A percentile compares a stretch with the other conserved stretches of the same genome.
Evolutionary conservation across 768 basidiomycete genomes (phyloP).

Genomic region (Multifurca ochricompacta): DNA sequence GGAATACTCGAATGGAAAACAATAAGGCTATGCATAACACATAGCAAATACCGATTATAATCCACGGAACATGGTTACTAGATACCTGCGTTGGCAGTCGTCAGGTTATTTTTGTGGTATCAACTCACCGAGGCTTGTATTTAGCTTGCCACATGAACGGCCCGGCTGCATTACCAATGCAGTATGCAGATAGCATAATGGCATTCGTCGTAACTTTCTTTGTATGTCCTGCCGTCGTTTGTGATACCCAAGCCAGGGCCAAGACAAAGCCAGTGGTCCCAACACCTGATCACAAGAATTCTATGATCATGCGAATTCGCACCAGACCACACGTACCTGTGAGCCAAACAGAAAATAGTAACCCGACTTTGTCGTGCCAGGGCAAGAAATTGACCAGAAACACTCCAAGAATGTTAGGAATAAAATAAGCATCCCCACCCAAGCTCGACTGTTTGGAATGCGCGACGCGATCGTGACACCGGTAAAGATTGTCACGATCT

Average conservation of each 20-base stretch:
- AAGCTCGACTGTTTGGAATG: slow-evolving; percentile 52
- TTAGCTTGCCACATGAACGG: slow-evolving; percentile 72
- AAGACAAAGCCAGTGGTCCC: slow-evolving; percentile 54
- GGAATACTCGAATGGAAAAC: slow-evolving; percentile 43
- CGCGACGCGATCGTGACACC: slow-evolving; percentile 53
- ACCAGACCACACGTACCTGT: slow-evolving; percentile 35
- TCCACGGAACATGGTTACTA: slow-evolving; percentile 72
- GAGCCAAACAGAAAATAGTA: slow-evolving; percentile 50
- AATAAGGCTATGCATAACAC: slow-evolving; percentile 40
- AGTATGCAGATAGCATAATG: slow-evolving; percentile 66
- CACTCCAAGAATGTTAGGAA: slow-evolving; percentile 59
- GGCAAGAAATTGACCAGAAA: slow-evolving; percentile 58
- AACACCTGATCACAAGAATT: slow-evolving; percentile 29
- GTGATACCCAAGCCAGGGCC: slow-evolving; percentile 55
- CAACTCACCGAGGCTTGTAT: slow-evolving; percentile 53
- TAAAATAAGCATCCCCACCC: slow-evolving; percentile 49
- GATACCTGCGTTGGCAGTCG: neutral
- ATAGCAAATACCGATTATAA: slow-evolving; percentile 63
- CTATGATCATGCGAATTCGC: neutral
- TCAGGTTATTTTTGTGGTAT: neutral
- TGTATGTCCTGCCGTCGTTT: slow-evolving; percentile 63
- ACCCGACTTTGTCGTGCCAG: slow-evolving; percentile 56
- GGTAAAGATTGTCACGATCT: slow-evolving; percentile 63
- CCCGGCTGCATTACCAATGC: slow-evolving; percentile 56
- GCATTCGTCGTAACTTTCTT: slow-evolving; percentile 66